Percentiles rank a stretch among this genome's conserved stretches.
Conservation (phyloP, 164 flowering plant species). For the Platanus orientalis region DNA sequence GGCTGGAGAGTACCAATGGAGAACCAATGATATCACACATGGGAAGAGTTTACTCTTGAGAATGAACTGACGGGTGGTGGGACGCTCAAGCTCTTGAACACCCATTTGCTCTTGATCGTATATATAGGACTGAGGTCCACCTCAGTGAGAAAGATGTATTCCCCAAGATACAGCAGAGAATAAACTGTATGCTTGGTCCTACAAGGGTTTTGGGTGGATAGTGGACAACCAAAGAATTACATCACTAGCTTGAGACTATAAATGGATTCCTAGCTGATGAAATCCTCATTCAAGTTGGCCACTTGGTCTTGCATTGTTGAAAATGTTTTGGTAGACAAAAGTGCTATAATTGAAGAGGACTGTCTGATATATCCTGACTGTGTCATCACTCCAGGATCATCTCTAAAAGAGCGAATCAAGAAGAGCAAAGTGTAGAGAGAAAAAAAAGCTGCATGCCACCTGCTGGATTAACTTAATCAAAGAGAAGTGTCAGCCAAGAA, state of each 20-base stretch:
- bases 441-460: too few relatives aligned
- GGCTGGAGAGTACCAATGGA: too few relatives aligned
- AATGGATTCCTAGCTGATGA: slow-evolving; percentile 16
- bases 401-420: too few relatives aligned
- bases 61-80: too few relatives aligned
- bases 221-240: slow-evolving; percentile 26
- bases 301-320: slow-evolving; percentile 17
- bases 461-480: too few relatives aligned
- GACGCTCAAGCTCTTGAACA: too few relatives aligned
- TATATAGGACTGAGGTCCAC: slow-evolving; percentile 23
- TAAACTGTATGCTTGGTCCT: slow-evolving; percentile 23
- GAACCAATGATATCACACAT: too few relatives aligned
- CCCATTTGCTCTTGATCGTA: slow-evolving; percentile 19
- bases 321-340: slow-evolving; percentile 22
- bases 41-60: too few relatives aligned
- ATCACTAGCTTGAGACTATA: slow-evolving; percentile 21
- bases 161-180: slow-evolving; percentile 19
- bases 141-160: slow-evolving; percentile 27
- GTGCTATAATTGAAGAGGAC: slow-evolving; percentile 23
- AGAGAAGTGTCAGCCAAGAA: too few relatives aligned
- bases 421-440: too few relatives aligned
- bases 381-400: slow-evolving; percentile 20
- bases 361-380: slow-evolving; percentile 26
- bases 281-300: slow-evolving; percentile 18
- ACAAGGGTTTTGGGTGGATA: slow-evolving; percentile 29